Percentiles rank a stretch among this genome's conserved stretches.
phyloP scores from a whole-genome alignment of 257 asterid genomes.

The Phtheirospermum japonicum region DNA sequence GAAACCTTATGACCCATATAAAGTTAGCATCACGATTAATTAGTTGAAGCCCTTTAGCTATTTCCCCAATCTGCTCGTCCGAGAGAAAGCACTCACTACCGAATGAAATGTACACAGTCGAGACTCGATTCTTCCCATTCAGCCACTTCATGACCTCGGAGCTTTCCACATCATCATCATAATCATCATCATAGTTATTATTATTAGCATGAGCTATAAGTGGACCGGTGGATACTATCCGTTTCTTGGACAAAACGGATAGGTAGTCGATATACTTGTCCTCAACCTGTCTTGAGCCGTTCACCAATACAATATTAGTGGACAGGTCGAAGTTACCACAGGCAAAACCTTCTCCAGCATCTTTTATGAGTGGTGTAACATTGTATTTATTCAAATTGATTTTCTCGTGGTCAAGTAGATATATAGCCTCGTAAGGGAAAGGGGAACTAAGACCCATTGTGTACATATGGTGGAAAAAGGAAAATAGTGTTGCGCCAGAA shows the following conservation, averaged over 20 bases:
- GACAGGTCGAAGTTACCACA: slow-evolving; percentile 21
- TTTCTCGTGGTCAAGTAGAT: slow-evolving; percentile 17
- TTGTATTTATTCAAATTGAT: not conserved
- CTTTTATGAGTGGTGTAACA: not conserved
- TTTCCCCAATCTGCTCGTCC: slow-evolving; percentile 26
- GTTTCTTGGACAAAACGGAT: slow-evolving; percentile 28
- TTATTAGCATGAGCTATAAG: slow-evolving; percentile 20
- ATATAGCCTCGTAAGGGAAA: slow-evolving; percentile 27
- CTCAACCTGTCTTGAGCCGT: slow-evolving; percentile 27
- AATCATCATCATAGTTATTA: not conserved
- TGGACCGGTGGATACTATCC: slow-evolving; percentile 32
- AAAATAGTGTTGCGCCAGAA: slow-evolving; percentile 7
- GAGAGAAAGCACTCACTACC: slow-evolving; percentile 38
- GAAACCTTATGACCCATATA: slow-evolving; percentile 37
- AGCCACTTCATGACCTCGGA: slow-evolving; percentile 34
- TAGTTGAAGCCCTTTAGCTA: slow-evolving; percentile 32
- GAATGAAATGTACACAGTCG: slow-evolving; percentile 35
- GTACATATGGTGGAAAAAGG: slow-evolving; percentile 25
- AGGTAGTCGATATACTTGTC: slow-evolving; percentile 35
- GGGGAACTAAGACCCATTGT: slow-evolving; percentile 19
- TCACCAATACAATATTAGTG: slow-evolving; percentile 28
- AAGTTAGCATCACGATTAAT: slow-evolving; percentile 28
- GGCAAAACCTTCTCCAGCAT: slow-evolving; percentile 18
- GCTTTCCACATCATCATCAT: too few species aligned
- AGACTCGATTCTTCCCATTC: slow-evolving; percentile 9